These are phyloP conservation scores for Massariosphaeria phaeospora DNA, from an alignment of 495 filamentous ascomycete genomes.

Conservation along the genomic window DNA sequence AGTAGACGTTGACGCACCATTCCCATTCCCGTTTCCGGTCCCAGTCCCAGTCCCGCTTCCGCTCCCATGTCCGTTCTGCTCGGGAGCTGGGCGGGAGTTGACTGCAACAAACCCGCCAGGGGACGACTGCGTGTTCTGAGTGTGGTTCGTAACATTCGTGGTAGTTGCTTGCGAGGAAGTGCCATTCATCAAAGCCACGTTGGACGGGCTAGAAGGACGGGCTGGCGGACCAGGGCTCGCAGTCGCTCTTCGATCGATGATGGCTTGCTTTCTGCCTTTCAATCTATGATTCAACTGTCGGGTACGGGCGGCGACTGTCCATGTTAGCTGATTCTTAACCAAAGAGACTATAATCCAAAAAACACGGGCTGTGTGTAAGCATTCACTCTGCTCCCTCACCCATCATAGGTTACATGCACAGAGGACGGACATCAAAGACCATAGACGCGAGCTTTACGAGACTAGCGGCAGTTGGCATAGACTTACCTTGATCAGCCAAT, in stretches of 20 bases:
- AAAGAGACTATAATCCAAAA: too few species aligned
- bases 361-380: too few species aligned
- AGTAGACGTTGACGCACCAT: constrained; percentile 30
- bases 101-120: constrained; percentile 56
- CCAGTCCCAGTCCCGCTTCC: too few species aligned
- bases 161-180: constrained; percentile 15
- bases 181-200: constrained; percentile 37
- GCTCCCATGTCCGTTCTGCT: constrained; percentile 13
- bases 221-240: constrained; percentile 29
- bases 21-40: too few species aligned
- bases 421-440: too few species aligned
- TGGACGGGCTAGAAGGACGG: constrained; percentile 39
- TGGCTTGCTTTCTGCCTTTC: constrained; percentile 67
- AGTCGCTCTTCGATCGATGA: constrained; percentile 50
- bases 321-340: background rate
- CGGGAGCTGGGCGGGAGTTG: constrained; percentile 44
- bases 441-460: too few species aligned
- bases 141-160: constrained; percentile 15
- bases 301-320: constrained; percentile 66
- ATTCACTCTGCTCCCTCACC: too few species aligned
- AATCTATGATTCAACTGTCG: constrained; percentile 78
- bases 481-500: constrained; percentile 57
- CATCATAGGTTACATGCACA: too few species aligned
- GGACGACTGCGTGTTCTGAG: constrained; percentile 41
- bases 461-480: background rate